A percentile compares a stretch with the other conserved stretches of the same genome.
Evolutionary conservation across 139 green algal species (phyloP).

Genomic region (Limnomonas spitsbergensis): DNA sequence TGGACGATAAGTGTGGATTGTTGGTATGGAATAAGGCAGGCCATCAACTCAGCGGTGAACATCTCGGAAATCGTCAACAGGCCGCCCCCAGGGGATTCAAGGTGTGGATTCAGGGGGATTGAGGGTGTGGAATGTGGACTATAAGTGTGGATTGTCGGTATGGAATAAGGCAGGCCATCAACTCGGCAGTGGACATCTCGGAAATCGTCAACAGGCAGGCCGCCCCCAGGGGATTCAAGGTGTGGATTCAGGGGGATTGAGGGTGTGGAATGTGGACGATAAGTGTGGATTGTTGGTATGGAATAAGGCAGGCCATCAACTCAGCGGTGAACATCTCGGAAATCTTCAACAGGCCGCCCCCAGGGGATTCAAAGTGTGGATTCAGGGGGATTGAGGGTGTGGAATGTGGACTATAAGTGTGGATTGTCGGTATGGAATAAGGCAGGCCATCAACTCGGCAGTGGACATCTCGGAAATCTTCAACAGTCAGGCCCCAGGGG

Average conservation of each 20-base stretch:
- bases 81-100: background rate
- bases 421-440: background rate
- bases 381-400: background rate
- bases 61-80: background rate
- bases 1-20: background rate
- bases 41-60: too few species aligned
- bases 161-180: background rate
- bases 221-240: background rate
- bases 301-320: too few species aligned
- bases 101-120: background rate
- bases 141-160: background rate
- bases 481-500: background rate
- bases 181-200: background rate
- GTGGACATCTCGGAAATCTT: background rate
- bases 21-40: background rate
- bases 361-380: background rate
- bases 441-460: too few species aligned
- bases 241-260: background rate
- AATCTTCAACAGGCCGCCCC: slow-evolving; percentile 4
- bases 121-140: background rate
- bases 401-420: background rate
- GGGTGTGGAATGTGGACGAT: background rate
- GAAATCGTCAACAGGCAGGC: slow-evolving; percentile 12
- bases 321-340: background rate
- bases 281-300: background rate